Conservation (phyloP, 2,329 filamentous ascomycete genomes). For the Sphaerulina vaccinii region DNA sequence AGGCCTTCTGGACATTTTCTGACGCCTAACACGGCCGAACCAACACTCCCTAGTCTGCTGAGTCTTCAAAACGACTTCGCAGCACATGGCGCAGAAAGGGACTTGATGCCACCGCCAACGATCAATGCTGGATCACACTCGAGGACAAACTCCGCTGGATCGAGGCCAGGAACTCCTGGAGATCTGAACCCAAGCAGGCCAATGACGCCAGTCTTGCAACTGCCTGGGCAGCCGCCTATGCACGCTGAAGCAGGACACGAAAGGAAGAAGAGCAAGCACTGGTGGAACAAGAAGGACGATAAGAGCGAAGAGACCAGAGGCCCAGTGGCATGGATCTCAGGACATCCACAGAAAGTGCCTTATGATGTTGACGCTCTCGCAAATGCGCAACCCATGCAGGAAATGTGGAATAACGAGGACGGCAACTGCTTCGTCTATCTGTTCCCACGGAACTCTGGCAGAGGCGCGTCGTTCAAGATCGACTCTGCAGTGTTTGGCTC, state of each 20-base stretch:
- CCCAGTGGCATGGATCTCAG: conserved; percentile 58
- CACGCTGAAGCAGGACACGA: conserved; percentile 14
- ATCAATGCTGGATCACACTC: conserved; percentile 21
- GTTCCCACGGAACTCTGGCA: conserved; percentile 57
- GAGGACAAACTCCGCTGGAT: conserved; percentile 23
- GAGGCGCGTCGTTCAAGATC: conserved; percentile 60
- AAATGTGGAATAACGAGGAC: conserved; percentile 59
- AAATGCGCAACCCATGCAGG: conserved; percentile 54
- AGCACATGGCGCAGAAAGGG: conserved; percentile 10
- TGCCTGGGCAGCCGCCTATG: conserved; percentile 22
- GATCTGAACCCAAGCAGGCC: conserved; percentile 25
- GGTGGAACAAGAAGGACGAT: conserved; percentile 36
- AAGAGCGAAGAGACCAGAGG: conserved; percentile 38
- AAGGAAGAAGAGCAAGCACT: conserved; percentile 35
- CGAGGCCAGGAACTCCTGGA: conserved; percentile 25
- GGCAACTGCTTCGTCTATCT: conserved; percentile 65
- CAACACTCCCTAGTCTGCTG: conserved; percentile 27
- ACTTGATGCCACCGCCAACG: conserved; percentile 23
- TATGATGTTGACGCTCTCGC: conserved; percentile 56
- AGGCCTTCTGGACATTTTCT: conserved; percentile 22
- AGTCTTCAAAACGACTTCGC: conserved; percentile 23
- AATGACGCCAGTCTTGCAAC: conserved; percentile 26
- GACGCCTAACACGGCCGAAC: conserved; percentile 13
- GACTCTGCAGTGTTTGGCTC: conserved; percentile 59
- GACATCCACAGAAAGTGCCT: conserved; percentile 55